Evolutionary conservation across 1,139 yeast species (phyloP).

Genomic region (Hanseniaspora gamundiae): DNA sequence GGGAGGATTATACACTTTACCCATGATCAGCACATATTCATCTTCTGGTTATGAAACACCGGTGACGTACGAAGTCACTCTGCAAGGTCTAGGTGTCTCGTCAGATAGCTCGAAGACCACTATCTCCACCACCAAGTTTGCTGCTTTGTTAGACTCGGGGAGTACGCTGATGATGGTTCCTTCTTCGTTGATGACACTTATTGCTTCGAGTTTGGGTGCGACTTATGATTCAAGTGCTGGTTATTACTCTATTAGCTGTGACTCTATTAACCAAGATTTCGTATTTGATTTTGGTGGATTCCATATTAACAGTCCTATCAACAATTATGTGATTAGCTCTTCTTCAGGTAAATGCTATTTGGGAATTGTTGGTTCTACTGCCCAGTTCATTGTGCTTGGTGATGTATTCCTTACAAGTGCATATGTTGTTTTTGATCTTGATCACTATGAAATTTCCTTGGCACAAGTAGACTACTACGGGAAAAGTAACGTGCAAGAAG

Average conservation of each 20-base stretch:
- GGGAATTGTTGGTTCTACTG: constrained; percentile 23
- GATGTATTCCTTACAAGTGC: constrained; percentile 43
- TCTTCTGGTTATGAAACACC: constrained; percentile 20
- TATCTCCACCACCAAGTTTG: constrained; percentile 18
- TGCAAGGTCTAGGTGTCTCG: constrained; percentile 29
- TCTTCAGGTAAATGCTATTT: constrained; percentile 21
- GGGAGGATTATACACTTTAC: constrained; percentile 35
- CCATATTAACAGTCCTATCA: constrained; percentile 35
- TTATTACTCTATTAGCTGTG: constrained; percentile 27
- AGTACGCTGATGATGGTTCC: constrained; percentile 51
- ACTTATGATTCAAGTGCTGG: constrained; percentile 23
- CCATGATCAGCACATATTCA: constrained; percentile 30
- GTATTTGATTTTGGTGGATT: constrained; percentile 41
- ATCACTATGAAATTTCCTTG: constrained; percentile 37
- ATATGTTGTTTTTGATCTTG: constrained; percentile 44
- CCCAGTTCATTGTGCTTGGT: constrained; percentile 39
- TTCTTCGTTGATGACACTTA: constrained; percentile 23
- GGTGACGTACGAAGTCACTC: constrained; percentile 34
- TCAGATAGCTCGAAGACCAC: constrained; percentile 18
- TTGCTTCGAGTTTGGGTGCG: constrained; percentile 31
- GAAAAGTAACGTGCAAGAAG: constrained; percentile 1
- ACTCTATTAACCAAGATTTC: constrained; percentile 8
- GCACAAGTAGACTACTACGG: constrained; percentile 31
- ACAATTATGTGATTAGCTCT: constrained; percentile 24
- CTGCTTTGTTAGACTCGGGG: constrained; percentile 57